Evolutionary conservation across 306 rosid species (phyloP).

Genomic region (Quillaja saponaria): DNA sequence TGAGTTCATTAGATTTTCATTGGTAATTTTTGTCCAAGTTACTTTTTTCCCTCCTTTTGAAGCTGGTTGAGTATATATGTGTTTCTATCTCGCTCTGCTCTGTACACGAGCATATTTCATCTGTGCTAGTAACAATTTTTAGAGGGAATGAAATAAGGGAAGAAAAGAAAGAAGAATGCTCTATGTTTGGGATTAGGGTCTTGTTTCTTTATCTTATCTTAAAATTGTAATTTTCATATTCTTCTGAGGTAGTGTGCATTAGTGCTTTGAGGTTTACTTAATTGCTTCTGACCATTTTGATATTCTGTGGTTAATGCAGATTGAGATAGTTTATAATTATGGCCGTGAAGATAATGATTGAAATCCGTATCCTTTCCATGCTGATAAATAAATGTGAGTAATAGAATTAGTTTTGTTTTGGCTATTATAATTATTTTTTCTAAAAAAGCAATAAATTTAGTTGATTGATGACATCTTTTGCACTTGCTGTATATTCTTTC

Average conservation of each 20-base stretch:
- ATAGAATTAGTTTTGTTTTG: slow-evolving; percentile 25
- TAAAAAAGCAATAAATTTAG: too few species aligned
- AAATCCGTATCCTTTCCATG: slow-evolving; percentile 35
- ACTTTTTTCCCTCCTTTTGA: too few species aligned
- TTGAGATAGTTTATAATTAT: slow-evolving; percentile 80
- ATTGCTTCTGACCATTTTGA: slow-evolving; percentile 29
- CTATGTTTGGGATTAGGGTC: slow-evolving; percentile 8
- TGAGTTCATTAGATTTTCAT: too few species aligned
- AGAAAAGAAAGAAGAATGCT: slow-evolving; percentile 10
- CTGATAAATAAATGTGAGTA: slow-evolving; percentile 59
- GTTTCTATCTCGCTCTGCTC: background rate
- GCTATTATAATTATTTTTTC: too few species aligned
- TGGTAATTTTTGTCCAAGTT: too few species aligned
- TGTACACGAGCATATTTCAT: background rate
- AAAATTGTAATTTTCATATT: slow-evolving; percentile 4
- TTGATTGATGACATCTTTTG: background rate
- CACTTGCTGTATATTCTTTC: background rate
- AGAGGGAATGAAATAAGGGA: too few species aligned
- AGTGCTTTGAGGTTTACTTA: slow-evolving; percentile 22
- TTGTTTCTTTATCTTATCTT: slow-evolving; percentile 1
- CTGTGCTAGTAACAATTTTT: too few species aligned
- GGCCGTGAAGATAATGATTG: slow-evolving; percentile 81
- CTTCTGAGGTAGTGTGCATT: background rate
- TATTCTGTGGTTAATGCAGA: slow-evolving; percentile 49
- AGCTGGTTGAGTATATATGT: background rate